Evolutionary conservation across 805 yeast genomes (phyloP), one percentile per base, ranked within the genome.

Genomic region (Candida awuae): DNA sequence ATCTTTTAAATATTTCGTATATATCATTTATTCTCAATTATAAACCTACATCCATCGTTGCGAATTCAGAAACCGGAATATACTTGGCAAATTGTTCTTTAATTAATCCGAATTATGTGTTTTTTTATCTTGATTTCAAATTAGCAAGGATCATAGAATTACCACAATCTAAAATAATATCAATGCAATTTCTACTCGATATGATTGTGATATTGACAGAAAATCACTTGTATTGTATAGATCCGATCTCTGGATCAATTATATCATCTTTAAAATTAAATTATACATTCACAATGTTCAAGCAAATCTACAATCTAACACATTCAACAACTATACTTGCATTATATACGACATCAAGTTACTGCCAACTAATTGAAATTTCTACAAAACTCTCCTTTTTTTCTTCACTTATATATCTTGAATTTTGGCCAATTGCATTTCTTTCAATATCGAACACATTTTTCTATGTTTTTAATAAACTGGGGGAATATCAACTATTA

Each of bases 361-460:
- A 18, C 28, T 32, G 29, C 18, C 41, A 38, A 27, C 21, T 34
- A 13, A 18, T 38, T 14, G 14, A 16, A 6, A 4, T 34, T 22
- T 27, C 33, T 28, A 7, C 23, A 3, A 21, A 37, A 20, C 25
- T 38, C 12, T n/a, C 18, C 13, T 10, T 21, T 2, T 23, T 18
- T 13, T 39, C 52, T 10, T n/a, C 38, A 8, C 31, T 46, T 4
- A 39, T 40, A 2, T 38, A 49, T 33, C 37, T 56, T 2, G 42
- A 45, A 4, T 55, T 51, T 38, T 47, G 56, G 50, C 52, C 62
- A 4, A 37, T 36, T 14, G 48, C 28, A 13, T 50, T 8, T 50
- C 46, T 35, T 25, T 55, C 5, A 44, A 50, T 22, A 49, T 53
- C 1, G 39, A 48, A 14, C 29, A 38, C n/a, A 37, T 44, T 12